Evolutionary conservation across 2,329 filamentous ascomycete genomes (phyloP).

Genomic region (Aspergillus costaricaensis): DNA sequence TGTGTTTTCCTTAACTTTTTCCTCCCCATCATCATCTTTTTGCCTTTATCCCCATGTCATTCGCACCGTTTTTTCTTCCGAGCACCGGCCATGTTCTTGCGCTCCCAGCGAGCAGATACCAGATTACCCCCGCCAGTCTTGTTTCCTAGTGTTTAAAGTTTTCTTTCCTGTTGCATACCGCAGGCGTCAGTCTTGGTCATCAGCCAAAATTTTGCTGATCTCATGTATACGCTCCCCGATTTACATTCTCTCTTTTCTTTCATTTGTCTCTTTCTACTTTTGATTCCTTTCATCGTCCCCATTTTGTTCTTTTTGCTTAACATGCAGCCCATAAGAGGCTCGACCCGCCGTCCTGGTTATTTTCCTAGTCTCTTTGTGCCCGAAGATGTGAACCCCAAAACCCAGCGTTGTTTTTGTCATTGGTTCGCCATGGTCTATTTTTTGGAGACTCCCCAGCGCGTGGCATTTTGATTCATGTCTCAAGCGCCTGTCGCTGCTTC

Average conservation of each 20-base stretch:
- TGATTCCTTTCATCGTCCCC: constrained; percentile 10
- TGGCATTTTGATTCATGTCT: constrained; percentile 25
- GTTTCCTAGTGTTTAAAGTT: constrained; percentile 26
- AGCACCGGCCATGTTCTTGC: constrained; percentile 15
- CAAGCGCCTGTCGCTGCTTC: constrained; percentile 24
- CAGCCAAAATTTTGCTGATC: constrained; percentile 34
- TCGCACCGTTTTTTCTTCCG: neutral
- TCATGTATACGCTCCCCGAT: constrained; percentile 31
- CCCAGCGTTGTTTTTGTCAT: constrained; percentile 19
- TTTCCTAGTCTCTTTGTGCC: constrained; percentile 18
- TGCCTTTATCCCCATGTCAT: constrained; percentile 1
- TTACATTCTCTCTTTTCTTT: constrained; percentile 24
- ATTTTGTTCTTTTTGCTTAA: constrained; percentile 16
- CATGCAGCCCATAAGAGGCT: constrained; percentile 19
- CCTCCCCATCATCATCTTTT: constrained; percentile 5
- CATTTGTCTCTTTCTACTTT: constrained; percentile 16
- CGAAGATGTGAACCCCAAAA: constrained; percentile 17
- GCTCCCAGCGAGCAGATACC: constrained; percentile 32
- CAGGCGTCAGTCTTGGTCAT: constrained; percentile 41
- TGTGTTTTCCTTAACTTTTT: constrained; percentile 6
- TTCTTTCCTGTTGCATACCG: constrained; percentile 36
- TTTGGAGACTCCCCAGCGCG: constrained; percentile 24
- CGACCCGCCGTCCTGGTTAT: constrained; percentile 19
- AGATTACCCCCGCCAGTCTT: constrained; percentile 21
- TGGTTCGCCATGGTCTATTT: constrained; percentile 24